phyloP scores from a whole-genome alignment of 2,329 filamentous ascomycete species.

The Cytospora leucostoma region DNA sequence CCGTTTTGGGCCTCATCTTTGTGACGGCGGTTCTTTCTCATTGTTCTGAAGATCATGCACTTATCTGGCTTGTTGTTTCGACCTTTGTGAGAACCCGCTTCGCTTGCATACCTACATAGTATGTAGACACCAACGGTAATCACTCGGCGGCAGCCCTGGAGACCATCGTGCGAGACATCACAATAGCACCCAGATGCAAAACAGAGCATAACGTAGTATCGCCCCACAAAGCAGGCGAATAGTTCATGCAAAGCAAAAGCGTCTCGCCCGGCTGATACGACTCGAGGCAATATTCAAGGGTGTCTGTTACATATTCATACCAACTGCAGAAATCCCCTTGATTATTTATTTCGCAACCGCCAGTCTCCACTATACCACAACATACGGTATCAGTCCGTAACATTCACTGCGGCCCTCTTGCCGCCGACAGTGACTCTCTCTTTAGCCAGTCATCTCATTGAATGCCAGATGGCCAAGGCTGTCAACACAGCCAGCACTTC shows the following conservation, averaged over 20 bases:
- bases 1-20: not conserved
- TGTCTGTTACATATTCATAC: too few relatives aligned
- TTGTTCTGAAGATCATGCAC: not conserved
- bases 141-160: not conserved
- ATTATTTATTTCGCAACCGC: not conserved
- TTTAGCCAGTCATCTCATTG: not conserved
- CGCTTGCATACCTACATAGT: too few relatives aligned
- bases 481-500: constrained; percentile 1
- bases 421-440: not conserved
- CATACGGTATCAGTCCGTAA: not conserved
- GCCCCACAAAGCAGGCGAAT: too few relatives aligned
- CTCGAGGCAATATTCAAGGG: not conserved
- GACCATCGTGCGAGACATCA: not conserved
- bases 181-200: too few relatives aligned
- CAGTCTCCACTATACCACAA: not conserved
- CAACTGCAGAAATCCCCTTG: not conserved
- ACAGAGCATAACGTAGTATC: too few relatives aligned
- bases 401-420: not conserved
- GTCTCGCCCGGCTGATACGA: too few relatives aligned
- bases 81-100: not conserved
- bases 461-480: constrained; percentile 1
- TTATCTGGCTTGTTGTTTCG: not conserved
- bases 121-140: not conserved
- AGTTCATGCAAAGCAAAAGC: too few relatives aligned
- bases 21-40: not conserved